Evolutionary conservation across 2,329 filamentous ascomycete genomes (phyloP), one percentile per base, ranked within the genome.

Genomic region (Bipolaris zeicola): DNA sequence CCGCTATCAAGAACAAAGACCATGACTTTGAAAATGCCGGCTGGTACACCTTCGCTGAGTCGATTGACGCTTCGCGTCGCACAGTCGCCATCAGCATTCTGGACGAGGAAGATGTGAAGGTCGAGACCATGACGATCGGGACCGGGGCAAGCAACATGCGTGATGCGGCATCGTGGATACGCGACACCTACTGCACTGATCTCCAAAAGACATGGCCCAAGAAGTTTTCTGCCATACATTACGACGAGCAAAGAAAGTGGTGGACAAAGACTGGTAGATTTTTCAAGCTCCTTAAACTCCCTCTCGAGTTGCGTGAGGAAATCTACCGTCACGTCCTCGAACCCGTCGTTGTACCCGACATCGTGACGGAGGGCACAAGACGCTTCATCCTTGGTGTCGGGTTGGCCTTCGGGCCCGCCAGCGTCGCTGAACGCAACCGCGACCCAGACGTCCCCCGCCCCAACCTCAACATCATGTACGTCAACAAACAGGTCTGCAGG

Each of bases 311-410:
- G 33, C 57, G 63, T 6, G 41, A 60, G 5, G 18, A 38, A 10
- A 36, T 66, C 2, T 67, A 65, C 28, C n/a, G 59, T 2, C 55
- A 60, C 1, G 42, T 43, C 7, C 44, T 67, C 28, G 63, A 63
- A 3, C 39, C 51, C 6, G 47, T 65, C 31, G 22, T 60, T 2
- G 48, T 63, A 1, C 62, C 62, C 5, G 51, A 61, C 20, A 16
- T 49, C 8, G 33, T 53, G 14, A n/a, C 31, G 5, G 18, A 1
- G 14, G 18, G 16, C 3, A 5, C 18, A 26, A 7, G n/a, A 3
- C 28, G 22, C 8, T 41, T 60, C 34, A 33, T 47, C 6, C n/a
- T 65, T 5, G 61, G 63, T 11, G 18, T 14, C 7, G 63, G 61
- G 2, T 22, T 34, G n/a, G 36, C 38, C 1, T 50, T 50, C 22